Evolutionary conservation across 306 rosid species (phyloP), one percentile per base, ranked within the genome.

Genomic region (Medicago ruthenica): DNA sequence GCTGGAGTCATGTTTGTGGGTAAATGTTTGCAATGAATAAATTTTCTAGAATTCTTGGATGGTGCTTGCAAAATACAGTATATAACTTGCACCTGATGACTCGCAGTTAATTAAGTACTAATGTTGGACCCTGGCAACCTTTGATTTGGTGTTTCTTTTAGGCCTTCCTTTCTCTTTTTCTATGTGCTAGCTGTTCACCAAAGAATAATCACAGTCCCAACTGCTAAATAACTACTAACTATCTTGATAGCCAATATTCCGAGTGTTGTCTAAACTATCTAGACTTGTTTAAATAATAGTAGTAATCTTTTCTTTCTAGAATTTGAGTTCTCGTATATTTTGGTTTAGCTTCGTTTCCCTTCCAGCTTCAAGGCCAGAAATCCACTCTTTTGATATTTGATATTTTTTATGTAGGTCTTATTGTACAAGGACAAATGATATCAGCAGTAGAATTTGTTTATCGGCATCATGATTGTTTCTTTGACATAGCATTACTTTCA

Each of bases 381-480:
- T 67, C 64, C 70, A 74, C 67, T 75, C 75, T 72, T 53, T 59
- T 71, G 39, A 60, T 66, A 44, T 51, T 57, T 76, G 21, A 34
- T 81, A 11, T 71, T 68, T 75, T 63, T 75, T 74, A 67, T 82
- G 68, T 64, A 95, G 99, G 99, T 78, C 97, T 90, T 67, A 75
- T 89, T 76, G 63, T 95, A 51, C 97, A 92, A 86, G 97, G 97
- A 36, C 84, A 92, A 74, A 79, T 95, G 63, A 62, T 87, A 74
- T 83, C 85, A 41, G 97, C 97, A 14, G 64, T 89, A 55, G 92
- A 92, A 54, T 95, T 95, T 82, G 92, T 90, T 71, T 77, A 79
- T 84, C 88, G 77, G 71, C 92, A 92, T 79, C 86, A 83, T 78
- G 99, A 89, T 80, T 92, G 97, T 84, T 89, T 95, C 88, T 68